These are phyloP conservation scores for Cordyceps farinosa DNA, from an alignment of 2,329 filamentous ascomycete species.

Conservation along the genomic window DNA sequence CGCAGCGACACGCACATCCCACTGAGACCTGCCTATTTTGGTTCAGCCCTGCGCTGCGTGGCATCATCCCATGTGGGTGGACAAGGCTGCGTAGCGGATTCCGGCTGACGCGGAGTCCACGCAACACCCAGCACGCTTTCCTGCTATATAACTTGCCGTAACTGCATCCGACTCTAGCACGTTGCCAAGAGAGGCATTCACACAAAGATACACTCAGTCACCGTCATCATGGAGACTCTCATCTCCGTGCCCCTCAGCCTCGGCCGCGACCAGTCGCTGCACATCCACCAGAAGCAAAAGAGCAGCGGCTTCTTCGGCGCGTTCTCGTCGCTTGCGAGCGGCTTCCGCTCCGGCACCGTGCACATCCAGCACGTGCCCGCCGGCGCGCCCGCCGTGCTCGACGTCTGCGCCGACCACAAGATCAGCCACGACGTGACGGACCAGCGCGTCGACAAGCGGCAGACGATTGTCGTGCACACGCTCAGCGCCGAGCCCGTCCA, in stretches of 20 bases:
- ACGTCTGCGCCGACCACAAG: not conserved
- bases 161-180: no score
- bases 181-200: not conserved
- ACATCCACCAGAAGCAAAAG: not conserved
- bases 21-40: not conserved
- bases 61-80: not conserved
- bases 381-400: not conserved
- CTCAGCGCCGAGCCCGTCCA: not conserved
- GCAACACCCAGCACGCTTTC: not conserved
- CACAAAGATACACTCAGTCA: no score
- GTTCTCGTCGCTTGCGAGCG: not conserved
- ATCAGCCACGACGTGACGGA: not conserved
- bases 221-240: not conserved
- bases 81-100: not conserved
- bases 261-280: not conserved
- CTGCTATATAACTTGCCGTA: no score
- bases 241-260: not conserved
- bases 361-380: slow-evolving; percentile 5
- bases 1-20: not conserved
- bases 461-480: not conserved
- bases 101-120: slow-evolving; percentile 10
- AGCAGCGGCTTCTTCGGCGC: not conserved
- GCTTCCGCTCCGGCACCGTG: not conserved
- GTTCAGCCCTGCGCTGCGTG: not conserved
- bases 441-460: not conserved